These are phyloP conservation scores for Cyclostephanos tholiformis DNA, from an alignment of 108 stramenopile species.

Conservation along the genomic window DNA sequence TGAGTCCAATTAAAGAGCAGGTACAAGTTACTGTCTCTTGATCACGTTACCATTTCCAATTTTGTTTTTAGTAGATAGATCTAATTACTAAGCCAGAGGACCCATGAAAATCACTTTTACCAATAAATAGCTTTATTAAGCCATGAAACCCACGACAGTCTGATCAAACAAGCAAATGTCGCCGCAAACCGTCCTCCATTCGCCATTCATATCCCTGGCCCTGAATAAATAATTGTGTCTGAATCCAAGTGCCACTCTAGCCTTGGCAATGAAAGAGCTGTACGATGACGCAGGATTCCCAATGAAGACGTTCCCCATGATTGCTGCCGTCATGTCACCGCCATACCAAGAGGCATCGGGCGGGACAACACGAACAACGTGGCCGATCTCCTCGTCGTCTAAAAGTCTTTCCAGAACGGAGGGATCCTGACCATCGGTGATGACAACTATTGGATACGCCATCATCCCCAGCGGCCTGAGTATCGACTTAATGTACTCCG, in stretches of 20 bases:
- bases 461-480: conserved; percentile 38
- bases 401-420: conserved; percentile 21
- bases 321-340: conserved; percentile 38
- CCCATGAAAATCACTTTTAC: no score
- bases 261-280: conserved; percentile 34
- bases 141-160: neutral
- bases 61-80: neutral
- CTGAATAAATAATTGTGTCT: conserved; percentile 41
- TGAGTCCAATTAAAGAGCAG: neutral
- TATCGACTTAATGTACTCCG: conserved; percentile 48
- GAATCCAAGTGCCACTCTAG: conserved; percentile 33
- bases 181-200: conserved; percentile 33
- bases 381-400: conserved; percentile 37
- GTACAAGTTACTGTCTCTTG: neutral
- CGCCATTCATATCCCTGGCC: conserved; percentile 21
- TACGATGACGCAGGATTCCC: conserved; percentile 51
- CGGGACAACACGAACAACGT: conserved; percentile 16
- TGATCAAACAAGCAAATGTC: conserved; percentile 8
- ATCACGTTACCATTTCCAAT: neutral
- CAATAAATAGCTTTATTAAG: neutral
- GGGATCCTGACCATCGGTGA: conserved; percentile 41
- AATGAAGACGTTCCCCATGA: conserved; percentile 39
- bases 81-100: neutral
- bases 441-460: conserved; percentile 37
- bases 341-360: conserved; percentile 33